Percentiles rank a stretch among this genome's conserved stretches.
These are phyloP conservation scores for Aspergillus sp. DNA, from an alignment of 2,329 filamentous ascomycete species.

Conservation along the genomic window DNA sequence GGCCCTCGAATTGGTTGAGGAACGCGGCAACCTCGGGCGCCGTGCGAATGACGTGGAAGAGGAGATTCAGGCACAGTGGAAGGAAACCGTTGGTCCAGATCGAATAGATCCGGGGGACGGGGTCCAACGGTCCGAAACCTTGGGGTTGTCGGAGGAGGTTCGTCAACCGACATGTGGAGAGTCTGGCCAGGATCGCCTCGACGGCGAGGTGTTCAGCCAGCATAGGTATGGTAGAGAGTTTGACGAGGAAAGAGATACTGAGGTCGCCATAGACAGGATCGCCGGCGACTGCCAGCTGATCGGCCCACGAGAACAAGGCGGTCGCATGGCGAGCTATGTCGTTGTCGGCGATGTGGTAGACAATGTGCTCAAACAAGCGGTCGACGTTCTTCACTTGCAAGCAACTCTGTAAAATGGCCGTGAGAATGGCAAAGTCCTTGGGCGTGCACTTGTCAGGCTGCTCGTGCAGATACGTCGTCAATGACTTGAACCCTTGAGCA, in stretches of 20 bases:
- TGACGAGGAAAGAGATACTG: conserved; percentile 82
- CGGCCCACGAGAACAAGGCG: conserved; percentile 90
- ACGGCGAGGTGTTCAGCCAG: conserved; percentile 89
- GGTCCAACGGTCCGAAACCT: conserved; percentile 75
- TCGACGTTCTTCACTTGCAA: conserved; percentile 75
- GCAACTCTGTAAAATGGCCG: conserved; percentile 81
- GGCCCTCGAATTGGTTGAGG: conserved; percentile 81
- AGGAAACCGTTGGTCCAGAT: conserved; percentile 90
- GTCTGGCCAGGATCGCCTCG: conserved; percentile 76
- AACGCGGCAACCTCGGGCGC: conserved; percentile 84
- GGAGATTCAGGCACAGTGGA: conserved; percentile 82
- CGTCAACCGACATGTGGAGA: conserved; percentile 76
- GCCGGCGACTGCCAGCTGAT: conserved; percentile 71
- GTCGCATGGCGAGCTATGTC: conserved; percentile 77
- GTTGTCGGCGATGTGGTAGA: conserved; percentile 64
- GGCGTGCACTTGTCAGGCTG: conserved; percentile 64
- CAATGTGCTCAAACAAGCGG: conserved; percentile 67
- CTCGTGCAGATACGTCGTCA: conserved; percentile 81
- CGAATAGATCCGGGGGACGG: conserved; percentile 72
- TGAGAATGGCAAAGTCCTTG: conserved; percentile 82
- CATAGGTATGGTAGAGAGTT: conserved; percentile 75
- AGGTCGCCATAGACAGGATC: conserved; percentile 93
- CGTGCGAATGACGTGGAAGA: conserved; percentile 76
- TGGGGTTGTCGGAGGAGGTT: conserved; percentile 69
- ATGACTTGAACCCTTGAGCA: conserved; percentile 74